These are phyloP conservation scores for Isoetes taiwanensis DNA, from an alignment of 75 land plant genomes.

Conservation along the genomic window DNA sequence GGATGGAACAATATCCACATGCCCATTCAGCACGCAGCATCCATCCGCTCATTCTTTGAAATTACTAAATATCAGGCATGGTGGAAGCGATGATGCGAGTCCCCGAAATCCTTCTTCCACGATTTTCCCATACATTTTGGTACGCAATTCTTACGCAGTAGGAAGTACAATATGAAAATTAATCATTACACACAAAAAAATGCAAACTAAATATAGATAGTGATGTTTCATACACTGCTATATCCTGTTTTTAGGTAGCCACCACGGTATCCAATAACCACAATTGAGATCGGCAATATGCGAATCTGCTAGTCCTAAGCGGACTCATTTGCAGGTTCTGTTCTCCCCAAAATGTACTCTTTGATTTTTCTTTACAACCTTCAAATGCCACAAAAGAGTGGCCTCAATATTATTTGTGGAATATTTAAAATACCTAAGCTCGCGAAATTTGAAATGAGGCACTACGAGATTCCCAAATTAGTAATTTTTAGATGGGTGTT, in stretches of 20 bases:
- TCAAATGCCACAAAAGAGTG: too few species aligned
- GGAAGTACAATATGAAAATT: not conserved
- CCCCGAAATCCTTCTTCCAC: slow-evolving; percentile 90
- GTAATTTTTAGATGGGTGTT: slow-evolving; percentile 79
- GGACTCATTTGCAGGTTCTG: slow-evolving; percentile 41
- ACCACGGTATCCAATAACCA: slow-evolving; percentile 88
- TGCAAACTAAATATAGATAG: too few species aligned
- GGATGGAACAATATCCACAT: too few species aligned
- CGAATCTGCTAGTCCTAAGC: slow-evolving; percentile 67
- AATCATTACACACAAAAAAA: not conserved
- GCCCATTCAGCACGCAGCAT: too few species aligned
- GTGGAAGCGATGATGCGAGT: slow-evolving; percentile 33
- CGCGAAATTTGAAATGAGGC: too few species aligned
- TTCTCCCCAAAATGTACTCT: slow-evolving; percentile 54
- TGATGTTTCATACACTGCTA: slow-evolving; percentile 75
- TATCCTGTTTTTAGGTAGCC: slow-evolving; percentile 83
- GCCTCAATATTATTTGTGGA: too few species aligned
- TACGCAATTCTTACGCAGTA: slow-evolving; percentile 26
- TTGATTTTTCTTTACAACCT: slow-evolving; percentile 95
- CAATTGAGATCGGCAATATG: slow-evolving; percentile 71
- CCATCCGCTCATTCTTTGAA: too few species aligned
- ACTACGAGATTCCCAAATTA: slow-evolving; percentile 92
- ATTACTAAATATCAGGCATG: too few species aligned
- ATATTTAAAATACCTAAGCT: too few species aligned
- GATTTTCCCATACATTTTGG: too few species aligned